phyloP scores from a whole-genome alignment of 78 protist species.

The Dictyostelium purpureum region DNA sequence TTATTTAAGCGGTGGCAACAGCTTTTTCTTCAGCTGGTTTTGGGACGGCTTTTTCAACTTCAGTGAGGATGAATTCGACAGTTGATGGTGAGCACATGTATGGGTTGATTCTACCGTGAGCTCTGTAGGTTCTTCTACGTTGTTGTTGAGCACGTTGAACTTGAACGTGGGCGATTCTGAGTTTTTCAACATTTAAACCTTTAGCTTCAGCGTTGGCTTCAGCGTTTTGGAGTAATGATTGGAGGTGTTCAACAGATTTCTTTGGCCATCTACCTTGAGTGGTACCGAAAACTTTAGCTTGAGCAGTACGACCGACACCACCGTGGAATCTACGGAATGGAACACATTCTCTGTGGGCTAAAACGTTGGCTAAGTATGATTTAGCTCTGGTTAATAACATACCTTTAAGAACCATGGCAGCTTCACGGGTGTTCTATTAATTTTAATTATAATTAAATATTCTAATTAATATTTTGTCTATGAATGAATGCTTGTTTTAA shows the following conservation, averaged over 20 bases:
- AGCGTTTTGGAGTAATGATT: conserved; percentile 92
- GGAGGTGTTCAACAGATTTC: conserved; percentile 90
- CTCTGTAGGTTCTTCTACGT: conserved; percentile 97
- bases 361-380: conserved; percentile 90
- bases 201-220: conserved; percentile 94
- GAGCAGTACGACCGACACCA: conserved; percentile 94
- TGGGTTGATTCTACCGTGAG: conserved; percentile 98
- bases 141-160: conserved; percentile 94
- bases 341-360: conserved; percentile 90
- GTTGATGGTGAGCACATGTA: conserved; percentile 96
- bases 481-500: background rate
- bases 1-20: conserved; percentile 10
- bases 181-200: conserved; percentile 82
- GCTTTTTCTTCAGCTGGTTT: conserved; percentile 49
- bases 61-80: conserved; percentile 89
- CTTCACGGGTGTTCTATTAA: conserved; percentile 96
- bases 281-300: conserved; percentile 85
- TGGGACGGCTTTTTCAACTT: conserved; percentile 77
- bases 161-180: conserved; percentile 89
- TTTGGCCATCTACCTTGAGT: conserved; percentile 96
- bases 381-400: conserved; percentile 88
- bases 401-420: conserved; percentile 93
- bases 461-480: background rate
- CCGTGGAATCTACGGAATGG: conserved; percentile 95
- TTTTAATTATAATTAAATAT: too few relatives aligned